Percentiles rank a stretch among this genome's conserved stretches.
Evolutionary conservation across 2,329 filamentous ascomycete species (phyloP).

Genomic region (Xylaria arbuscula): DNA sequence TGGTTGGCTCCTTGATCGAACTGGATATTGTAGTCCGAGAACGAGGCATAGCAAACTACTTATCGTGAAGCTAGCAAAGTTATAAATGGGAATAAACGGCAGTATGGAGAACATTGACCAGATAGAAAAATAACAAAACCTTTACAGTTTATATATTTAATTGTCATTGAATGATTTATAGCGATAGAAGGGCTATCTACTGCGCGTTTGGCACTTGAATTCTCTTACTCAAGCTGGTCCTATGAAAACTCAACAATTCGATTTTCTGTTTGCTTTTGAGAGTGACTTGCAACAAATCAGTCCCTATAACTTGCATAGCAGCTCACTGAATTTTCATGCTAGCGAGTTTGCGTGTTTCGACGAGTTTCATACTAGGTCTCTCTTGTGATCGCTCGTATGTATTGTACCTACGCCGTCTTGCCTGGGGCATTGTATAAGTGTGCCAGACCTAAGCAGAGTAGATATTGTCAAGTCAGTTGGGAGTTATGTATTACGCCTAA

Average conservation of each 20-base stretch:
- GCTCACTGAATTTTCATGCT: not conserved
- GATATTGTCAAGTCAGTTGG: too few species aligned
- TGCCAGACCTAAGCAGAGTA: too few species aligned
- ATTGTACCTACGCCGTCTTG: not conserved
- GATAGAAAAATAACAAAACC: not conserved
- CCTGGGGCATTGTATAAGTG: too few species aligned
- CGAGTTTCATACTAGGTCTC: too few species aligned
- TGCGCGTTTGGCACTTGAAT: too few species aligned
- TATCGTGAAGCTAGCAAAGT: too few species aligned
- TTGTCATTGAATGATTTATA: too few species aligned
- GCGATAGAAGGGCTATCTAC: too few species aligned
- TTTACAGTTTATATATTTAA: too few species aligned
- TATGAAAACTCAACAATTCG: not conserved
- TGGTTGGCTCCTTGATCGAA: not conserved
- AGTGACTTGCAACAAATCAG: not conserved
- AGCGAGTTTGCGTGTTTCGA: not conserved
- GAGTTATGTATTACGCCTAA: too few species aligned
- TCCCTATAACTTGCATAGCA: not conserved
- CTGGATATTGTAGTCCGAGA: not conserved
- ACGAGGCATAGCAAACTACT: not conserved
- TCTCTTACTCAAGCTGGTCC: not conserved
- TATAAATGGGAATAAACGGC: too few species aligned
- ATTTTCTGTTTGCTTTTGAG: not conserved
- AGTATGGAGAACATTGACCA: not conserved
- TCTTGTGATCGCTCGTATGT: too few species aligned